phyloP scores from a whole-genome alignment of 1,139 yeast genomes.

The Pichia sp. region DNA sequence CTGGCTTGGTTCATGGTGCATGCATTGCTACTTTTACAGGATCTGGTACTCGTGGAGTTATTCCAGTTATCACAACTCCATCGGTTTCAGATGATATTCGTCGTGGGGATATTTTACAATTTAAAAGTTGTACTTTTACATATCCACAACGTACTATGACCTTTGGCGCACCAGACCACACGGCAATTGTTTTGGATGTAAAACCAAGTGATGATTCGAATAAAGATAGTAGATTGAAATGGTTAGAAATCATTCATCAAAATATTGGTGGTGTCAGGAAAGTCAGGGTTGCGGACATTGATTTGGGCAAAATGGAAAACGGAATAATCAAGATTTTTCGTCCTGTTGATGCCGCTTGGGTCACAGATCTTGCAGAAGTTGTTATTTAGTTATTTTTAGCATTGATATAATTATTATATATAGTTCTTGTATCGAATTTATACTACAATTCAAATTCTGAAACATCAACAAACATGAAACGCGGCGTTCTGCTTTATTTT shows the following conservation, averaged over 20 bases:
- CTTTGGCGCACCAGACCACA: constrained; percentile 63
- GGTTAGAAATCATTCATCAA: constrained; percentile 48
- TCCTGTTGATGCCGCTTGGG: constrained; percentile 53
- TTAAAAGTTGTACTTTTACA: constrained; percentile 40
- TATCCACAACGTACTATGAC: constrained; percentile 27
- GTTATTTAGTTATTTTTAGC: constrained; percentile 13
- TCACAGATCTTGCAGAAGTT: constrained; percentile 33
- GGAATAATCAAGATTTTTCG: constrained; percentile 52
- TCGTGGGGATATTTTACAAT: constrained; percentile 44
- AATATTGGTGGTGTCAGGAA: constrained; percentile 47
- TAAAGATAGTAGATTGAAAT: constrained; percentile 24
- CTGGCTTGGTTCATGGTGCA: constrained; percentile 53
- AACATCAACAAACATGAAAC: too few relatives aligned
- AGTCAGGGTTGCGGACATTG: constrained; percentile 43
- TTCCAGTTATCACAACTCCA: constrained; percentile 25
- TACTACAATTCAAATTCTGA: too few relatives aligned
- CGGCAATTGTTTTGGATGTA: constrained; percentile 47
- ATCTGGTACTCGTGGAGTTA: constrained; percentile 13
- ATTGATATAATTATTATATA: too few relatives aligned
- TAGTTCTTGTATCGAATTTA: too few relatives aligned
- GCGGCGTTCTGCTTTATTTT: too few relatives aligned
- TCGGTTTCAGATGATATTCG: constrained; percentile 30
- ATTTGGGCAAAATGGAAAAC: constrained; percentile 37
- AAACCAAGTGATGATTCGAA: constrained; percentile 16
- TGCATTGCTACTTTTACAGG: constrained; percentile 38